phyloP scores from a whole-genome alignment of 2,329 filamentous ascomycete genomes.

The Cytospora chrysosperma region DNA sequence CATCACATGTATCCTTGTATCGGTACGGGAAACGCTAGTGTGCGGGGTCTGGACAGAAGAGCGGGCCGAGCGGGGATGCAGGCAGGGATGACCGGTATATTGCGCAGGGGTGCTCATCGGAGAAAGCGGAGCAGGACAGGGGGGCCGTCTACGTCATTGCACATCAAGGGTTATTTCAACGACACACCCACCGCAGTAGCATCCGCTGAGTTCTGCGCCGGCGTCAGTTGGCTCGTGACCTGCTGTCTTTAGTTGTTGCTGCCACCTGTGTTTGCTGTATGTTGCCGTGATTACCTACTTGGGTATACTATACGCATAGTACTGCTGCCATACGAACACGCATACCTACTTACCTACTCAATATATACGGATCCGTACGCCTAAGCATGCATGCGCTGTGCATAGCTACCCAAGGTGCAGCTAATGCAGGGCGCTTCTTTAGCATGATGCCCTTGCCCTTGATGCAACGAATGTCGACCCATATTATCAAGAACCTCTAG shows the following conservation, averaged over 20 bases:
- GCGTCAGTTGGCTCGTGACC: background rate
- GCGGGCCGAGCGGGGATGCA: background rate
- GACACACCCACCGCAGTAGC: slow-evolving; percentile 22
- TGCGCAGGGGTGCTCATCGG: slow-evolving; percentile 5
- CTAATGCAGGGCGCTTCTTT: background rate
- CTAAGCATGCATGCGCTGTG: background rate
- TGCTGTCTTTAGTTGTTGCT: background rate
- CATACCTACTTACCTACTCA: background rate
- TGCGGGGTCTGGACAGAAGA: background rate
- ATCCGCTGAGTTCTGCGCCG: background rate
- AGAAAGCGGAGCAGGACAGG: slow-evolving; percentile 5
- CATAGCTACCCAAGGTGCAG: background rate
- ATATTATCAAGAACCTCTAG: background rate
- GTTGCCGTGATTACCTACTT: background rate
- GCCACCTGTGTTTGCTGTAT: background rate
- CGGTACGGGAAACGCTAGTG: background rate
- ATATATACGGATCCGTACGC: no score
- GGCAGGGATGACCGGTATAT: background rate
- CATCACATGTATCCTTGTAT: background rate
- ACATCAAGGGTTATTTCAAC: slow-evolving; percentile 23
- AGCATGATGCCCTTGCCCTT: background rate
- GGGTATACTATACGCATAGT: background rate
- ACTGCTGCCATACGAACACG: background rate
- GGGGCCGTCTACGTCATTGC: slow-evolving; percentile 20
- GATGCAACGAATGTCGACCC: no score